Conservation (phyloP, 352 stramenopile species). For the Paralagenidium karlingii region DNA sequence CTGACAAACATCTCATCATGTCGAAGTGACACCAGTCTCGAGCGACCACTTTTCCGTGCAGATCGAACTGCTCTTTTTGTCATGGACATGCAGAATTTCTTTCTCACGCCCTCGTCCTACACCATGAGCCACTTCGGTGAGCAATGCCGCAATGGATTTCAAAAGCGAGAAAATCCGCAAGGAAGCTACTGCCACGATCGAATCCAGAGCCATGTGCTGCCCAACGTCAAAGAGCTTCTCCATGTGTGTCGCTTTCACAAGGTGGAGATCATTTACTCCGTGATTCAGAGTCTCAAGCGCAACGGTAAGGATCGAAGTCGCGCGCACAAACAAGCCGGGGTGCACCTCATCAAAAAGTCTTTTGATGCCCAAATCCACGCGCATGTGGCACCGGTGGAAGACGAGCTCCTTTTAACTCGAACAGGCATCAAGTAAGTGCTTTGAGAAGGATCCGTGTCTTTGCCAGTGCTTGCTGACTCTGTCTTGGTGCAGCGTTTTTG, state of each 20-base stretch:
- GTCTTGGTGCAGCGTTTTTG: constrained; percentile 57
- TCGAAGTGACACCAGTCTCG: too few relatives aligned
- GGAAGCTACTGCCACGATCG: constrained; percentile 26
- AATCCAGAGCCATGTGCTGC: constrained; percentile 33
- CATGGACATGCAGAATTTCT: constrained; percentile 65
- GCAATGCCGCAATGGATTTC: too few relatives aligned
- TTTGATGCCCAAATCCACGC: constrained; percentile 61
- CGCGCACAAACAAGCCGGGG: constrained; percentile 79
- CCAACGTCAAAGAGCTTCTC: constrained; percentile 45
- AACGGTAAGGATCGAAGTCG: constrained; percentile 74
- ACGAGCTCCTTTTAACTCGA: constrained; percentile 78
- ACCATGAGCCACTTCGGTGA: too few relatives aligned
- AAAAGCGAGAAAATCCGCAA: too few relatives aligned
- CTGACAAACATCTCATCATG: too few relatives aligned
- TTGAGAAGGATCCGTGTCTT: not conserved
- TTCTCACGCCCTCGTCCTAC: constrained; percentile 15
- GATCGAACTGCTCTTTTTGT: constrained; percentile 49
- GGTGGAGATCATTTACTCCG: constrained; percentile 82
- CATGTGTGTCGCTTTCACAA: constrained; percentile 29
- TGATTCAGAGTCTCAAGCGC: constrained; percentile 77
- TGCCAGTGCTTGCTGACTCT: not conserved
- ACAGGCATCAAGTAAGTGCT: constrained; percentile 61
- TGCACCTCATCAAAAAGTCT: constrained; percentile 52
- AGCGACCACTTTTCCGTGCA: too few relatives aligned
- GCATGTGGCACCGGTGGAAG: constrained; percentile 23